These are phyloP conservation scores for Pseudoperonospora humuli DNA, from an alignment of 352 stramenopile species.

Conservation along the genomic window DNA sequence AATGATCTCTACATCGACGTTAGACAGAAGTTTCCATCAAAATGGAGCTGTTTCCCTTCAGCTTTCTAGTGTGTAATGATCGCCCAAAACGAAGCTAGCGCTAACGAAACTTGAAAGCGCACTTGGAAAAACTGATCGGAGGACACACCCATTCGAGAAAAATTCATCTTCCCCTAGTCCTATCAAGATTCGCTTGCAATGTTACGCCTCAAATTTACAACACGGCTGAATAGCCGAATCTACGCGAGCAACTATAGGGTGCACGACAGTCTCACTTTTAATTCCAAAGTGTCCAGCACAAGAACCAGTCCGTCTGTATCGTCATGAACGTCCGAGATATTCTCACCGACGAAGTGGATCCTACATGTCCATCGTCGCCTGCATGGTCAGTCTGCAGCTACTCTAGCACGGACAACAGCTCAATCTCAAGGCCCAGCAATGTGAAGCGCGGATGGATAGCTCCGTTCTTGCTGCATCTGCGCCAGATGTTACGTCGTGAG, in stretches of 20 bases:
- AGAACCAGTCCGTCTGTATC: not conserved
- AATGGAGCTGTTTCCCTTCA: no score
- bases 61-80: no score
- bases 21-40: no score
- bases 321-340: conserved; percentile 46
- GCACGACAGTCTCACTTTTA: conserved; percentile 42
- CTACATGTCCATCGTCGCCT: conserved; percentile 30
- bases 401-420: conserved; percentile 2
- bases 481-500: conserved; percentile 80
- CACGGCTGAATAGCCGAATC: conserved; percentile 23
- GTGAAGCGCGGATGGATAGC: conserved; percentile 68
- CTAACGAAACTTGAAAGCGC: no score
- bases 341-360: conserved; percentile 11
- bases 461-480: conserved; percentile 79
- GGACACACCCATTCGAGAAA: no score
- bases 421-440: conserved; percentile 11
- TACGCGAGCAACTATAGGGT: conserved; percentile 43
- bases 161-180: conserved; percentile 1
- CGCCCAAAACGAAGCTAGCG: no score
- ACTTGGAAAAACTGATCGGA: no score
- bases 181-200: conserved; percentile 7
- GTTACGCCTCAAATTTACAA: not conserved
- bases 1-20: no score
- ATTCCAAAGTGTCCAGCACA: conserved; percentile 16
- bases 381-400: conserved; percentile 31